These are phyloP conservation scores for Trametes versicolor DNA, from an alignment of 1,284 basidiomycete species.

Conservation along the genomic window DNA sequence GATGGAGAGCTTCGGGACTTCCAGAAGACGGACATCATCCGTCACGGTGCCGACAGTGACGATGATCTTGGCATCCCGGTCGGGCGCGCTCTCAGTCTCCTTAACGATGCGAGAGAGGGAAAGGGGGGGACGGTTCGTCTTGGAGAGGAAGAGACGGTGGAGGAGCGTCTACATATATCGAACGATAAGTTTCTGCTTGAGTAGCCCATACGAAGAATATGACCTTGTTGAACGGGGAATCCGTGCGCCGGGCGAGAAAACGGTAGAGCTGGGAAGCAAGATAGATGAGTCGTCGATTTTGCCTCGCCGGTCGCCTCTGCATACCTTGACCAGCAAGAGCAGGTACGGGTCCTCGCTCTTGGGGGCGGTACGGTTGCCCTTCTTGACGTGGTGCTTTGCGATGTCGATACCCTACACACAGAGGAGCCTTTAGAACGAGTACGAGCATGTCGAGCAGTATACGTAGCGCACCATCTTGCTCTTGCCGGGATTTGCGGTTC, in stretches of 20 bases:
- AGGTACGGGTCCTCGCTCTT: constrained; percentile 99
- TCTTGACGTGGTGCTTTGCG: constrained; percentile 98
- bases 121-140: constrained; percentile 97
- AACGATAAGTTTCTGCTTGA: constrained; percentile 20
- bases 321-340: constrained; percentile 96
- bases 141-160: constrained; percentile 96
- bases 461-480: constrained; percentile 81
- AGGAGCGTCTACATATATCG: constrained; percentile 77
- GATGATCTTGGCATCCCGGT: constrained; percentile 85
- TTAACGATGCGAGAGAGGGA: constrained; percentile 92
- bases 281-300: not conserved
- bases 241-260: constrained; percentile 97
- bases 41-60: constrained; percentile 95
- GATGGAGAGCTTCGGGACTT: constrained; percentile 92
- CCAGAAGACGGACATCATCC: constrained; percentile 92
- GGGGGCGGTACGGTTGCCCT: constrained; percentile 93
- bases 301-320: constrained; percentile 24
- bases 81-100: constrained; percentile 77
- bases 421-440: constrained; percentile 18
- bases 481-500: constrained; percentile 61
- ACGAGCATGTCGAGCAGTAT: constrained; percentile 40
- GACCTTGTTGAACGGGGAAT: constrained; percentile 97
- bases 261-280: constrained; percentile 86
- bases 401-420: constrained; percentile 93
- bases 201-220: constrained; percentile 11